A percentile compares a stretch with the other conserved stretches of the same genome.
Evolutionary conservation across 2,329 filamentous ascomycete genomes (phyloP).

Genomic region (Hypoxylon sp.): DNA sequence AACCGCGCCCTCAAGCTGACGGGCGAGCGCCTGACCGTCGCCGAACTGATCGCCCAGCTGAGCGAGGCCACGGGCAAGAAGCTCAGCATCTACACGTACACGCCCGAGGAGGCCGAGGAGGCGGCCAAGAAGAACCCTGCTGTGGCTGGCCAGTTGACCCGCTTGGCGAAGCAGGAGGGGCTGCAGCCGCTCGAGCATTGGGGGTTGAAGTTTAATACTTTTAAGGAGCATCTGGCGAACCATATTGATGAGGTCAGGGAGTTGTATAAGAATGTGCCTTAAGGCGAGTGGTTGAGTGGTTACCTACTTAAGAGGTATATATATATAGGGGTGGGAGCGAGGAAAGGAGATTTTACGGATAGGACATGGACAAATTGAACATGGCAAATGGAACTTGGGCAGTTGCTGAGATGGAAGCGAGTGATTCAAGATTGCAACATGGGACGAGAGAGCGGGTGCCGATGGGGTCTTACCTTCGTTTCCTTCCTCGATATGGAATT

Average conservation of each 20-base stretch:
- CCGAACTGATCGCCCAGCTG: conserved; percentile 21
- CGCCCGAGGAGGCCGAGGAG: conserved; percentile 28
- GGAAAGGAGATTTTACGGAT: background rate
- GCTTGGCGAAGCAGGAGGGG: background rate
- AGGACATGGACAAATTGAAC: background rate
- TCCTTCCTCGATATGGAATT: background rate
- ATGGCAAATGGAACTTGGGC: background rate
- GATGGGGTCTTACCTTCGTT: background rate
- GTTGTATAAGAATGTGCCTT: conserved; percentile 34
- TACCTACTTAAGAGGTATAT: background rate
- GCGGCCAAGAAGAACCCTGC: conserved; percentile 12
- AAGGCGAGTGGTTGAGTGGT: background rate
- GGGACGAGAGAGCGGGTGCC: background rate
- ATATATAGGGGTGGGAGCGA: background rate
- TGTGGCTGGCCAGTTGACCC: conserved; percentile 27
- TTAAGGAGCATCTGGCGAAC: conserved; percentile 30
- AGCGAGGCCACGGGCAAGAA: conserved; percentile 33
- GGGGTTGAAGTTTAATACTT: conserved; percentile 34
- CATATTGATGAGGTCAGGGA: conserved; percentile 29
- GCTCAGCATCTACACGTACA: conserved; percentile 24
- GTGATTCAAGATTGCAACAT: background rate
- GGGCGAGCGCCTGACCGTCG: conserved; percentile 21
- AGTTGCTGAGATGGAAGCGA: background rate
- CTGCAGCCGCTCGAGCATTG: conserved; percentile 11
- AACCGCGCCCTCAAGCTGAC: conserved; percentile 24